These are phyloP conservation scores for Ophiostoma populinum DNA, from an alignment of 2,329 filamentous ascomycete species.

Conservation along the genomic window DNA sequence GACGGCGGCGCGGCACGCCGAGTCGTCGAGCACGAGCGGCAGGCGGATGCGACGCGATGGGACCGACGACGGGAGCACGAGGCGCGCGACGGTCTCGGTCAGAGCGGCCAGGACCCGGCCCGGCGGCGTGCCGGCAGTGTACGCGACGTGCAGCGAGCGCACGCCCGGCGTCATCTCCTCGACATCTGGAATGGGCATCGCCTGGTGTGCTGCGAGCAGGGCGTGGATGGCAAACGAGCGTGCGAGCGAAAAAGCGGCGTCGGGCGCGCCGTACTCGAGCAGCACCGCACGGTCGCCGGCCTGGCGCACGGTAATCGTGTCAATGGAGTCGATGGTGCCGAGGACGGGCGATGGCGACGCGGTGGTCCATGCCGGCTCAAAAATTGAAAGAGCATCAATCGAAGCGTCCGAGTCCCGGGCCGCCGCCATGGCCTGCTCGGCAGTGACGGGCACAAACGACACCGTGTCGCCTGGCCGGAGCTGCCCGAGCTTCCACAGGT, in stretches of 20 bases:
- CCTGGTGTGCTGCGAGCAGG: background rate
- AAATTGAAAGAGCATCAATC: background rate
- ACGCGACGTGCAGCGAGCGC: background rate
- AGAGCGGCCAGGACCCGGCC: background rate
- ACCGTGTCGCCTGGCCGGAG: conserved; percentile 16
- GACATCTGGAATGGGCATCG: background rate
- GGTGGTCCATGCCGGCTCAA: background rate
- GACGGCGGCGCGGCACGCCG: conserved; percentile 24
- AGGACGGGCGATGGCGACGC: background rate
- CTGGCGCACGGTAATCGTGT: background rate
- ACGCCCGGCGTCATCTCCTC: background rate
- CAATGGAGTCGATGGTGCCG: background rate
- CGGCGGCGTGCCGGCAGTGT: background rate
- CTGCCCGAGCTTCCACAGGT: conserved; percentile 21
- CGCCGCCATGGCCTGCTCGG: background rate
- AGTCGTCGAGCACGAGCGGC: conserved; percentile 13
- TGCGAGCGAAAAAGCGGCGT: background rate
- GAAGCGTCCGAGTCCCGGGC: background rate
- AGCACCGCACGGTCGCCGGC: background rate
- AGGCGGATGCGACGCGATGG: conserved; percentile 11
- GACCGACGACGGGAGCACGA: conserved; percentile 1
- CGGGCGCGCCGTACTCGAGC: background rate
- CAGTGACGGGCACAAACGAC: background rate
- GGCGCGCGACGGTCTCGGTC: background rate
- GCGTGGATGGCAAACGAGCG: background rate